Base-by-base conservation (phyloP, 2,329 filamentous ascomycete species). In the Didymella segeticola region DNA sequence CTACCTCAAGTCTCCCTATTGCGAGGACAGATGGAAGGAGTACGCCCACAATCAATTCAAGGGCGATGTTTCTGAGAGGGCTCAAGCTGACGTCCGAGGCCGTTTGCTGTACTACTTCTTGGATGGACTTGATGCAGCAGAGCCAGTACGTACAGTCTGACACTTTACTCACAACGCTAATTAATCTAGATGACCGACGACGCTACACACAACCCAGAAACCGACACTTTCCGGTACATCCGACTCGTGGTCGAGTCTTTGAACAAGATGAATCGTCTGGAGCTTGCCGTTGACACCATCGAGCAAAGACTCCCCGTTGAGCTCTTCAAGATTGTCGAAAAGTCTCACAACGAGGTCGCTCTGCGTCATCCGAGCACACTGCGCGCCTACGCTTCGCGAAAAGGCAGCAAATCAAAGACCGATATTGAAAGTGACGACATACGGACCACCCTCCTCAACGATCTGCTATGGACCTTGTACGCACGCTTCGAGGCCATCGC, bases 401-500 rank as follows among this genome's bases (percentile, higher is more conserved):
- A 36, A 77, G 86, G 51, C 85, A 56, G 83, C 87, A 61, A 87
- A 89, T 64, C 86, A 84, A 50, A 85, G 81, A 48, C 63, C 7
- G 65, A 64, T 20, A 83, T 89, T 26, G 85, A 91, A 62, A 91
- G 64, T 39, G 71, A 89, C 15, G 87, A 90, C 61, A 86, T 93
- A 77, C 85, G 90, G 15, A 88, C 89, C 12, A 89, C 91, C 64
- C 90, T 97, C 23, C 88, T 99, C 42, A 90, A 95, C 61, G 95
- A 99, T 68, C 84, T 98, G 38, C 79, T 99, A 2, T 96, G 89
- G 86, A 93, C 91, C 0, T 76, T 99, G 1, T 99, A 96, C 72
- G 93, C 93, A 36, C 97, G 97, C 66, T 98, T 99, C 60, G 95
- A 98, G 74, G 91, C 95, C 7, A 98, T 99, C 62, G 91, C 92